Base-by-base conservation (phyloP, 768 basidiomycete species). In the Russula emetica region DNA sequence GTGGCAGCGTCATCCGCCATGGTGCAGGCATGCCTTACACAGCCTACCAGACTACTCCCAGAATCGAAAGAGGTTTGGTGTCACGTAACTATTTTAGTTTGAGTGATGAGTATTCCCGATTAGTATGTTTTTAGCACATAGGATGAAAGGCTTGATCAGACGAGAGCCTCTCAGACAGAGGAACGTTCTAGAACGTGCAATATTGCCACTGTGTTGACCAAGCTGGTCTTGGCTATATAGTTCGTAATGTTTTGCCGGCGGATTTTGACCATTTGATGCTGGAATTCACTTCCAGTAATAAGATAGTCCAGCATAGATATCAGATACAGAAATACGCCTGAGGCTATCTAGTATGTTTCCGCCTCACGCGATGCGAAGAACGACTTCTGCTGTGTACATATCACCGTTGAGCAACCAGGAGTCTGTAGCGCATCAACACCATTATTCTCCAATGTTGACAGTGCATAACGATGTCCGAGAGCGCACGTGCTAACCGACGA, bases 331-430 rank as follows among this genome's bases (percentile, higher is more conserved):
- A 5, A 34, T 5, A 36, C 13, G 24, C 8, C 6, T 8, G 34
- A n/a, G 16, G 38, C 13, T 6, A 44, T 63, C 42, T 60, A 54
- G 38, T 71, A 70, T 50, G n/a, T 72, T 73, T 7, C 93, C 93
- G 10, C 90, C 90, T 63, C 82, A 83, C 54, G 85, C 83, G 74
- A 99, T 54, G 85, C 83, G 74, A 99, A 92, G 90, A 92, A 98
- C 63, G 80, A 82, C 77, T 98, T 98, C 70, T 91, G 88, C 66
- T 88, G 80, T 22, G 81, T 85, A 73, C 96, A 99, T 30, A 88
- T 90, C 61, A 83, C 84, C 71, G 95, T 95, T 56, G 82, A 90
- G 77, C 97, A 98, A 0, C 92, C 92, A 3, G 94, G 97, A 34
- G 11, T 34, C 11, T 10, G 34, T 34, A 3, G 34, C 67, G 78